Evolutionary conservation across 371 early-diverging fungal species (phyloP), one percentile per base, ranked within the genome.

Genomic region (Apophysomyces sp.): DNA sequence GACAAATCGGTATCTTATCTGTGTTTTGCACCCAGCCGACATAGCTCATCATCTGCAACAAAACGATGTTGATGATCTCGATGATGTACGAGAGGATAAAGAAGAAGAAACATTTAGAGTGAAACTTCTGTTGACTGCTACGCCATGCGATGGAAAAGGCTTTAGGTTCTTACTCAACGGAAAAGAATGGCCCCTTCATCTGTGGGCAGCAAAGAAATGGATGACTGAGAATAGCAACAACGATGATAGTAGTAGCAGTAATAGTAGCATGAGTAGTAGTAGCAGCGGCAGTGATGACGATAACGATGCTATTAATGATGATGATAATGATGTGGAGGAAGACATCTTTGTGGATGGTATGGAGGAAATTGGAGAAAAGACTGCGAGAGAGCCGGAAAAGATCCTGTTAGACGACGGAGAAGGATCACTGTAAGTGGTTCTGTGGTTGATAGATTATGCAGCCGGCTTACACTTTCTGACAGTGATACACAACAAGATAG

Each of bases 311-410:
- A 41, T 39, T 28, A 84, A 79, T 27, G 72, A 67, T 34, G 78
- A 79, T 15, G 80, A 76, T 16, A 74, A 61, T 15, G 85, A 78
- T 26, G 76, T 73, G 18, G 80, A 79, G 3, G 61, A 61, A 3
- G 72, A 76, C 44, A 62, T 69, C 3, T 75, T 71, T 58, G 72
- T 72, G 21, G 76, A 75, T 60, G 69, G 66, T 11, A 72, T 68
- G 75, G 73, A 69, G 36, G 58, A 63, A 12, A 24, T 67, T 6
- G 53, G 65, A 21, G 66, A 65, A 12, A 16, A 24, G 11, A 2
- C 30, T 11, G 28, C 28, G 3, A 4, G 28, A 24, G 16, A 40
- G 8, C n/a, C 13, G 31, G 32, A 28, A 41, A 28, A 53, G 58
- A 51, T n/a, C n/a, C n/a, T n/a, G n/a, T n/a, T n/a, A 40, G 32